A percentile compares a stretch with the other conserved stretches of the same genome.
Conservation (phyloP, 2,329 filamentous ascomycete species). For the Venturia effusa region DNA sequence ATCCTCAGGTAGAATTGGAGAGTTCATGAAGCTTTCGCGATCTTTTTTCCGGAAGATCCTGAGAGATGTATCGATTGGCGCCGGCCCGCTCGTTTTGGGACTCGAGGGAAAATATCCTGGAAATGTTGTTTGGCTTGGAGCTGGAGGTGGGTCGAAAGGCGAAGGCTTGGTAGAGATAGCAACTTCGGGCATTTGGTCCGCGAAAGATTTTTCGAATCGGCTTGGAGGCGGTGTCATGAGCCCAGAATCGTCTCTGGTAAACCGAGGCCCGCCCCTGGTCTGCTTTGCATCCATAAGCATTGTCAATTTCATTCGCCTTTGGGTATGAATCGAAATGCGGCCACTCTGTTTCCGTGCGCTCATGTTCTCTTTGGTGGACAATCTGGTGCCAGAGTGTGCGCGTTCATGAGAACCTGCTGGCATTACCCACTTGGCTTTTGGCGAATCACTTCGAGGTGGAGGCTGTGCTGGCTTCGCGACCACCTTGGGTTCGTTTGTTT, state of each 20-base stretch:
- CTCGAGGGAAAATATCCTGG: not conserved
- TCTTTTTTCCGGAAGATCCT: not conserved
- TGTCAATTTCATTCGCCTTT: not conserved
- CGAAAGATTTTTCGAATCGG: not conserved
- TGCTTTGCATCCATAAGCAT: not conserved
- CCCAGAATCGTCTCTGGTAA: not conserved
- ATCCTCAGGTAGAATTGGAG: not conserved
- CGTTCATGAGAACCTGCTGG: not conserved
- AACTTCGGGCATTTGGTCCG: not conserved
- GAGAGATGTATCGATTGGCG: constrained; percentile 1
- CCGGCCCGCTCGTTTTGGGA: not conserved
- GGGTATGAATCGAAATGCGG: not conserved
- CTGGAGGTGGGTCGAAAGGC: constrained; percentile 1
- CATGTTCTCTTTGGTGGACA: not conserved
- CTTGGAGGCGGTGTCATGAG: not conserved
- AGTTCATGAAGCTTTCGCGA: not conserved
- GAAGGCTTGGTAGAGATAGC: not conserved
- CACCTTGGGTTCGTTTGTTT: not conserved
- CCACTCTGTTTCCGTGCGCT: not conserved
- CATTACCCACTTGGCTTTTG: not conserved
- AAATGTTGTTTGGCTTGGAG: not conserved
- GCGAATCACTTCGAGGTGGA: not conserved
- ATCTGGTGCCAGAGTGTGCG: not conserved
- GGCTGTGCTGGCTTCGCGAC: not conserved
- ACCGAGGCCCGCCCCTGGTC: not conserved